Evolutionary conservation across 2,329 filamentous ascomycete genomes (phyloP).

Genomic region (Fusarium armeniacum): DNA sequence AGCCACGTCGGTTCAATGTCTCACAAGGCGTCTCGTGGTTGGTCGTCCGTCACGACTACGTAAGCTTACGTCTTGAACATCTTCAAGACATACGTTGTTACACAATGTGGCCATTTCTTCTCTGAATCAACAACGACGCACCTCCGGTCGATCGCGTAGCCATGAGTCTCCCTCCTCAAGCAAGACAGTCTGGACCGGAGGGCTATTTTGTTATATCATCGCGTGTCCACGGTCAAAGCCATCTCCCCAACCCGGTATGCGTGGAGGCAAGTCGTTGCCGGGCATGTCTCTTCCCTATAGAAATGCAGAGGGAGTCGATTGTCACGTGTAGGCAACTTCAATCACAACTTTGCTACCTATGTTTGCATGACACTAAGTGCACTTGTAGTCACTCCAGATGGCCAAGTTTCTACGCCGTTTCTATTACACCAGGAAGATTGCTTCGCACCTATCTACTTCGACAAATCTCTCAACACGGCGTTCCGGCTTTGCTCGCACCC

Average conservation of each 20-base stretch:
- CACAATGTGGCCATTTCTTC: neutral
- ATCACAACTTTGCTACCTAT: accelerated
- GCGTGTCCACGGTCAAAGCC: neutral
- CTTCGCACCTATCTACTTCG: neutral
- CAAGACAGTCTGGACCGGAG: neutral
- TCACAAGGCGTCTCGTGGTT: neutral
- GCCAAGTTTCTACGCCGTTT: neutral
- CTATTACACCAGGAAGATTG: neutral
- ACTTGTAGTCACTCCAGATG: neutral
- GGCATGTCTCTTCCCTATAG: conserved; percentile 15
- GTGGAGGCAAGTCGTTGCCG: conserved; percentile 2
- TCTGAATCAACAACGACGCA: neutral
- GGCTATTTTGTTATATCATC: neutral
- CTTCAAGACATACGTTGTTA: neutral
- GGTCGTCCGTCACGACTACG: neutral
- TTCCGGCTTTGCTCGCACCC: neutral
- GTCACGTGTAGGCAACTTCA: neutral
- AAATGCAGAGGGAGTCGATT: neutral
- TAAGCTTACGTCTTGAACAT: conserved; percentile 19
- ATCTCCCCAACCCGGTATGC: conserved; percentile 28
- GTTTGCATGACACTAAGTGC: accelerated
- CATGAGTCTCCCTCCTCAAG: neutral
- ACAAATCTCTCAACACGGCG: neutral
- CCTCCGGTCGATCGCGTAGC: accelerated
- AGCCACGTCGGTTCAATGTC: neutral